These are phyloP conservation scores for Russula earlei DNA, from an alignment of 768 basidiomycete species.

Conservation along the genomic window DNA sequence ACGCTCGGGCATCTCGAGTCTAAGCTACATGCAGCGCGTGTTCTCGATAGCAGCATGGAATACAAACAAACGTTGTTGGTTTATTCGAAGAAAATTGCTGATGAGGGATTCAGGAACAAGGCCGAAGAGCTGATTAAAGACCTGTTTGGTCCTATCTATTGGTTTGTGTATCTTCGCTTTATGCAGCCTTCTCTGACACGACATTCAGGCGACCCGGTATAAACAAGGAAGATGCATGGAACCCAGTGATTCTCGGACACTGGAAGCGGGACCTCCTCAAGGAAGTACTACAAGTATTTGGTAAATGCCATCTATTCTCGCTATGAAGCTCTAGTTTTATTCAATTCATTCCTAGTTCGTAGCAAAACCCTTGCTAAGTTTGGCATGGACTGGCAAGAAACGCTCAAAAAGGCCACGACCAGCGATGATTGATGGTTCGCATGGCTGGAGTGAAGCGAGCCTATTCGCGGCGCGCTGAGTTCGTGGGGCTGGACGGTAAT, in stretches of 20 bases:
- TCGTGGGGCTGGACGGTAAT: too few relatives aligned
- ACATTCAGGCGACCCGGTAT: conserved; percentile 54
- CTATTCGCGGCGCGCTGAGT: too few relatives aligned
- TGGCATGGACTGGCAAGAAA: conserved; percentile 77
- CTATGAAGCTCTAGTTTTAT: not conserved
- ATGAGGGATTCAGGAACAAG: conserved; percentile 81
- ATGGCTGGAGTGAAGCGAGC: too few relatives aligned
- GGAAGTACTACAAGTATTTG: conserved; percentile 71
- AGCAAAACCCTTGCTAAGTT: conserved; percentile 70
- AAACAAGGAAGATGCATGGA: conserved; percentile 51
- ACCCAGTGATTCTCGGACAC: conserved; percentile 57
- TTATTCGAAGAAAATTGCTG: conserved; percentile 80
- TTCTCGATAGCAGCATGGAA: conserved; percentile 76
- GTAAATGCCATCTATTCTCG: conserved; percentile 29
- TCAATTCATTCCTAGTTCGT: conserved; percentile 36
- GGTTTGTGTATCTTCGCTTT: conserved; percentile 41
- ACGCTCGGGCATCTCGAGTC: conserved; percentile 87
- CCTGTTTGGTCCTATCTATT: conserved; percentile 82
- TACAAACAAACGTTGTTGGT: conserved; percentile 65
- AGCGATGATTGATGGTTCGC: not conserved
- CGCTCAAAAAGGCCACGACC: conserved; percentile 46
- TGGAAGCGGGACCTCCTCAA: conserved; percentile 74
- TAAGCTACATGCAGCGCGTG: conserved; percentile 59
- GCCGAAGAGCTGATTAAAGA: conserved; percentile 90
- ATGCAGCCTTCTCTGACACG: not conserved